A percentile compares a stretch with the other conserved stretches of the same genome.
These are phyloP conservation scores for Rhododendron mucronatum DNA, from an alignment of 148 eudicot genomes.

Conservation along the genomic window DNA sequence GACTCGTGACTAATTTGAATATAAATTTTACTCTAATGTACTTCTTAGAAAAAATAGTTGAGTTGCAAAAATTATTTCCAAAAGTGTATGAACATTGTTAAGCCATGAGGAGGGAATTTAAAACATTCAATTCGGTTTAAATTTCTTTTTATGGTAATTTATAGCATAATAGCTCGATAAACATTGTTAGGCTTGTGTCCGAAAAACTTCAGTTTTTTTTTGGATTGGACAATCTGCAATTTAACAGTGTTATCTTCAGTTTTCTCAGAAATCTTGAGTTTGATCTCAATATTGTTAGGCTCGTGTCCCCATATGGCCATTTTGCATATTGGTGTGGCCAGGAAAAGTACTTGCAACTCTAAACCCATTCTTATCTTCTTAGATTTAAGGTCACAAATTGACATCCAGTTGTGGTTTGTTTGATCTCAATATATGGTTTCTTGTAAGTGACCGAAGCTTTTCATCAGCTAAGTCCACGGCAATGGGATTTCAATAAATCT, in stretches of 20 bases:
- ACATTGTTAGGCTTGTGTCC: background rate
- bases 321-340: background rate
- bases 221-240: background rate
- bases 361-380: background rate
- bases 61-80: too few species aligned
- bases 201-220: background rate
- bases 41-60: too few species aligned
- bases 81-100: background rate
- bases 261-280: background rate
- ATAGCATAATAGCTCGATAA: background rate
- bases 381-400: background rate
- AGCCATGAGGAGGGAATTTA: background rate
- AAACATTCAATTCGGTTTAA: background rate
- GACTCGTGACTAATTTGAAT: too few species aligned
- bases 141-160: background rate
- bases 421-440: background rate
- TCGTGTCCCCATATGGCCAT: background rate
- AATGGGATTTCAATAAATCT: background rate
- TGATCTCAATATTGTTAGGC: too few species aligned
- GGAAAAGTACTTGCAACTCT: background rate
- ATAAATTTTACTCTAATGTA: too few species aligned
- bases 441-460: background rate
- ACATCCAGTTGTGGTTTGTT: background rate
- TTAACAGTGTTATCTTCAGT: background rate
- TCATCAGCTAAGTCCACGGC: background rate